These are phyloP conservation scores for Bullera alba DNA, from an alignment of 768 basidiomycete species.

Conservation along the genomic window DNA sequence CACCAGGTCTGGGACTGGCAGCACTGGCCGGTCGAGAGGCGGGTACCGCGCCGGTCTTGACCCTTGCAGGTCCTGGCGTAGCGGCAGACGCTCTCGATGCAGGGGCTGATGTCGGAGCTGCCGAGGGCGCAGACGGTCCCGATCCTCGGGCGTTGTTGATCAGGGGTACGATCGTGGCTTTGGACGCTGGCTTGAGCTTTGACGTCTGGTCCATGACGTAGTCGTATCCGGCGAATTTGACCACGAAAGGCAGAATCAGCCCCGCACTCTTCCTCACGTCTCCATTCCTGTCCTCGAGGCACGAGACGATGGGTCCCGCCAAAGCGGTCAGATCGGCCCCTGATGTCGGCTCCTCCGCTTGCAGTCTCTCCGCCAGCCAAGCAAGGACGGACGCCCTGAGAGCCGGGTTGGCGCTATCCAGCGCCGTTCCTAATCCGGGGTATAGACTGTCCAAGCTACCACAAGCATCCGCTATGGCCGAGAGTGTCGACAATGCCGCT, in stretches of 20 bases:
- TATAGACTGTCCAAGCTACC: constrained; percentile 79
- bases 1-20: constrained; percentile 31
- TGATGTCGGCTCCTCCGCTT: constrained; percentile 51
- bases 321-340: constrained; percentile 62
- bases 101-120: constrained; percentile 47
- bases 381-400: constrained; percentile 57
- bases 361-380: constrained; percentile 37
- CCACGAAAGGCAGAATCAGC: constrained; percentile 67
- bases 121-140: constrained; percentile 42
- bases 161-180: constrained; percentile 70
- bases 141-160: constrained; percentile 65
- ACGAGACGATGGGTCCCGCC: constrained; percentile 60
- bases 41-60: constrained; percentile 12
- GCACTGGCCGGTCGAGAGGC: constrained; percentile 10
- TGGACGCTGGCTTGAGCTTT: constrained; percentile 84
- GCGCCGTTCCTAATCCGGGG: constrained; percentile 63
- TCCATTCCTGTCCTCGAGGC: constrained; percentile 79
- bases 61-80: constrained; percentile 19
- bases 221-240: constrained; percentile 70
- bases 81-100: constrained; percentile 42
- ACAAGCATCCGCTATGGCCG: constrained; percentile 74
- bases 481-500: constrained; percentile 68
- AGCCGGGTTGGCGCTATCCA: constrained; percentile 77
- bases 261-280: constrained; percentile 91
- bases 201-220: constrained; percentile 78